Base-by-base conservation (phyloP, 495 filamentous ascomycete genomes). In the Oleoguttula mirabilis region DNA sequence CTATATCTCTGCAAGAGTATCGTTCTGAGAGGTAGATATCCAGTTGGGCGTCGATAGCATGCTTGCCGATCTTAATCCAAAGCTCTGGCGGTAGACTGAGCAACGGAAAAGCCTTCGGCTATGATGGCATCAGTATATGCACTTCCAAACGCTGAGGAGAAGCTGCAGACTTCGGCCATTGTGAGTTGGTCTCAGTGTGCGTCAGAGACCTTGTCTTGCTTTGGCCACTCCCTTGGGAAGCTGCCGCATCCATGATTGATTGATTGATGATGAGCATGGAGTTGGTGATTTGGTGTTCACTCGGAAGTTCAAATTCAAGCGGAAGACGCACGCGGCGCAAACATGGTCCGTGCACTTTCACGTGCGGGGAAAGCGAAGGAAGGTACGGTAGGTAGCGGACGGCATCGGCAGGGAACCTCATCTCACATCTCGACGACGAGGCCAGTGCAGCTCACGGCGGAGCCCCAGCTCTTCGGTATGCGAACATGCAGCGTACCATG, bases 21-120 rank as follows among this genome's bases (percentile, higher is more conserved):
- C n/a, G n/a, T n/a, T n/a, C 32, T 12, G 5, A 7, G 32, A 14
- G 5, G 24, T 17, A 14, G 23, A 15, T 31, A 19, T 28, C 25
- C n/a, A 2, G 4, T 3, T 19, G 24, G 16, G 39, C 3, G 15
- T 17, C 25, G 39, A 41, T 15, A 12, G 39, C 36, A 12, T 22
- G 14, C 11, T 21, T 14, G 27, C 40, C 21, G 31, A 43, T 43
- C 10, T 20, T 14, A 24, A 21, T 24, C 40, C 40, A 43, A 17
- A 43, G 10, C 15, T 43, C 40, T 3, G 40, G 40, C 28, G 40
- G 40, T n/a, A 43, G 19, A 3, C 17, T 10, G 30, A 43, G 21
- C 10, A 35, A 17, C 5, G 10, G 7, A 17, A 11, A 17, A 7
- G 10, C 15, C 25, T 7, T 28, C 7, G 25, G 7, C 25, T 28